Evolutionary conservation across 208 protist genomes (phyloP).

Genomic region (Entamoeba moshkovskii): DNA sequence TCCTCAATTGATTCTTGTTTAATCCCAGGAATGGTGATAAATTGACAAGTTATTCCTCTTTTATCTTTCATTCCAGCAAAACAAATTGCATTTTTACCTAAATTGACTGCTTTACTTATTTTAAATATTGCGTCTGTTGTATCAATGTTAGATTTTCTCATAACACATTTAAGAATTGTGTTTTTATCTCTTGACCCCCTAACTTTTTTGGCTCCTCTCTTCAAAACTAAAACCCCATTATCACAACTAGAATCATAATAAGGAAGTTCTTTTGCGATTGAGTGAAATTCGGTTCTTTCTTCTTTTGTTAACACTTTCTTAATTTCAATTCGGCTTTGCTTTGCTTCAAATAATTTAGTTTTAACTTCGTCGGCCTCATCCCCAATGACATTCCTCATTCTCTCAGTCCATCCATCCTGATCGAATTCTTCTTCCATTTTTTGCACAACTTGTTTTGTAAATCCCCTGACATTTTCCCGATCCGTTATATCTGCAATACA

Average conservation of each 20-base stretch:
- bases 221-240: neutral
- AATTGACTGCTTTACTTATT: neutral
- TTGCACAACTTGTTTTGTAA: neutral
- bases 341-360: neutral
- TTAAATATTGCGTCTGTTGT: neutral
- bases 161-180: neutral
- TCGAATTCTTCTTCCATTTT: neutral
- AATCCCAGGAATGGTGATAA: neutral
- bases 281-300: neutral
- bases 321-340: neutral
- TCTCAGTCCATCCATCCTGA: neutral
- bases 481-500: neutral
- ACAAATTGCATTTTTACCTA: neutral
- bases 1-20: neutral
- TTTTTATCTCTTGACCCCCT: neutral
- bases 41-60: neutral
- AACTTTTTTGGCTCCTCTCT: neutral
- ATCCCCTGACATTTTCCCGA: neutral
- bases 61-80: constrained; percentile 4
- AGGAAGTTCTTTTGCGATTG: neutral
- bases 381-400: neutral
- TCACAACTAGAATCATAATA: neutral
- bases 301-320: neutral
- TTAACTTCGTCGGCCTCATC: neutral
- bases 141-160: neutral